Base-by-base conservation (phyloP, 768 basidiomycete species). In the Russula abietina region DNA sequence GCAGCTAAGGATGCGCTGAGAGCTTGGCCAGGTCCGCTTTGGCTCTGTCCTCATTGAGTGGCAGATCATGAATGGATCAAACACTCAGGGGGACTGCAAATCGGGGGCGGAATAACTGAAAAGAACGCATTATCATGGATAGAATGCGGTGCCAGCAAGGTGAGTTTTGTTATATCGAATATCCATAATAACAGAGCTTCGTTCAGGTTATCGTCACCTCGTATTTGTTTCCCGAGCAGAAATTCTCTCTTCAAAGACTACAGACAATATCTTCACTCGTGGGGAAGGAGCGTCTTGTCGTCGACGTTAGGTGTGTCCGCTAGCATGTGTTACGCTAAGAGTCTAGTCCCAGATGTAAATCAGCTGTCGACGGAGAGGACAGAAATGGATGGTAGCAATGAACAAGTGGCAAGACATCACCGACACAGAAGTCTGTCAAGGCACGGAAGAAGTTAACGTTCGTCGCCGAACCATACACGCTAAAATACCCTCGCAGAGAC, bases 391-490 rank as follows among this genome's bases (percentile, higher is more conserved):
- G 38, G 89, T 99, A 14, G 94, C 96, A 12, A 98, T 95, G 94
- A 96, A 98, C 76, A 95, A 93, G 71, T 99, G 97, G 97, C 95
- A 96, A 71, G 88, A 90, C 63, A 81, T 97, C 56, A 98, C 97
- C 0, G 92, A 98, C 69, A 93, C 93, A 87, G 87, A 91, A 70
- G 89, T 99, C 19, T 87, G 80, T 65, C 78, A 86, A 82, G 91
- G 94, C 88, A 41, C 38, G 57, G 19, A 74, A 63, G 52, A 17
- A 14, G 49, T 55, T 26, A n/a, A 19, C 50, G 19, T 32, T 33
- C n/a, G 39, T 16, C 26, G 36, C 48, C 6, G 41, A 41, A 14
- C 22, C 10, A 43, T 50, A 33, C 45, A 30, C 54, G 19, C 48
- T 50, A 36, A 45, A 26, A 30, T n/a, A 14, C 26, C 14, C 26